Conservation (phyloP, 768 basidiomycete species). For the Lactifluus subvellereus region DNA sequence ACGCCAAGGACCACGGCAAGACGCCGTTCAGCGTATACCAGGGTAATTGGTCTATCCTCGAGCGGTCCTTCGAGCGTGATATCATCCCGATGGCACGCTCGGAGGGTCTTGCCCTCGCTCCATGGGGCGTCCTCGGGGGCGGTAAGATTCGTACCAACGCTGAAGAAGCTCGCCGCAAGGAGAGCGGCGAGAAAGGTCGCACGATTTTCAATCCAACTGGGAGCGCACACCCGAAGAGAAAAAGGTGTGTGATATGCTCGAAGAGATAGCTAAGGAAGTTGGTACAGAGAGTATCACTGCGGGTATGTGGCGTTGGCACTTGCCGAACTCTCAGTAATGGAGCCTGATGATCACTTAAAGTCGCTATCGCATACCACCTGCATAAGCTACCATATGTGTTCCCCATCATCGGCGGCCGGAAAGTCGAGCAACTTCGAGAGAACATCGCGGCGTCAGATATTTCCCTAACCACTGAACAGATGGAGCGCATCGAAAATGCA, state of each 20-base stretch:
- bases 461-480: conserved; percentile 36
- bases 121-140: conserved; percentile 37
- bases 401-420: conserved; percentile 44
- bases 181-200: conserved; percentile 36
- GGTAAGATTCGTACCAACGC: conserved; percentile 38
- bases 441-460: conserved; percentile 44
- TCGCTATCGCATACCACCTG: conserved; percentile 45
- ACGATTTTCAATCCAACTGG: conserved; percentile 26
- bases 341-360: conserved; percentile 21
- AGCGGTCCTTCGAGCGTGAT: conserved; percentile 37
- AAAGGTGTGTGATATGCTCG: conserved; percentile 32
- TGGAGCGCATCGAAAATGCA: conserved; percentile 37
- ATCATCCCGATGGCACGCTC: conserved; percentile 35
- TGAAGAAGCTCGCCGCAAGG: conserved; percentile 32
- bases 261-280: conserved; percentile 37
- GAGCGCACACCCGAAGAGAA: conserved; percentile 34
- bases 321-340: neutral
- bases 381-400: conserved; percentile 44
- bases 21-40: conserved; percentile 35
- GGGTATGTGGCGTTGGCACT: neutral
- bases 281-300: conserved; percentile 31
- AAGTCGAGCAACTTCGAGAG: conserved; percentile 39
- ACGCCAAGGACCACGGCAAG: conserved; percentile 36
- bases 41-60: conserved; percentile 33
- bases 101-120: conserved; percentile 37